Base-by-base conservation (phyloP, 2,329 filamentous ascomycete genomes). In the Aspergillus unguis region DNA sequence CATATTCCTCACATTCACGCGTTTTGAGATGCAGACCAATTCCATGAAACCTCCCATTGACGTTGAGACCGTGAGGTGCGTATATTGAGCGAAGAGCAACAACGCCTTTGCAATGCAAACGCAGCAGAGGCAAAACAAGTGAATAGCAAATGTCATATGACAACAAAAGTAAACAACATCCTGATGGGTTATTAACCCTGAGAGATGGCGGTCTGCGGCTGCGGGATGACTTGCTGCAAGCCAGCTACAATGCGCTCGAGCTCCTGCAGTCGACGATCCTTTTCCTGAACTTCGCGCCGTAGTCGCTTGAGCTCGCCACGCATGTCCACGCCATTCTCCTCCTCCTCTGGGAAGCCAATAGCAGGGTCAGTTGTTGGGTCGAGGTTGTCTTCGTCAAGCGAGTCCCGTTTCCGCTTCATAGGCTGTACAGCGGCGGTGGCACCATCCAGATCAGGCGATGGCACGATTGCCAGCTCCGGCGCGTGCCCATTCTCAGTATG, bases 301-400 rank as follows among this genome's bases (percentile, higher is more conserved):
- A 90, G 72, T 32, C 85, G 79, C 71, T 87, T 88, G 55, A 87
- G 71, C 65, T 89, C 85, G 43, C 83, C 79, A 23, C 81, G 82
- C 31, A 88, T 60, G 36, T 72, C 66, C 26, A 67, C 65, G 5
- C 67, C 67, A 36, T 81, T 80, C 17, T 70, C 62, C 27, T 66
- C 71, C 3, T 71, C 66, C n/a, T 71, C 71, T 2, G 62, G 57
- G 6, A 70, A 52, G 2, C 55, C 53, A 32, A 59, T 55, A 1
- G 63, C 56, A 9, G 48, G 53, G 41, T 47, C 41, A 8, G 44
- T 47, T 26, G 26, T 38, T 8, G 36, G 36, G 25, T 38, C 36
- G 17, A 38, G 33, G 10, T 36, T 9, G 35, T 68, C 62, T 2
- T 61, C 65, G 17, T 66, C 62, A 10, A 66, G 60, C 8, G 67